Percentiles rank a stretch among this genome's conserved stretches.
These are phyloP conservation scores for Sanghuangporus weigelae DNA, from an alignment of 1,284 basidiomycete species.

Conservation along the genomic window DNA sequence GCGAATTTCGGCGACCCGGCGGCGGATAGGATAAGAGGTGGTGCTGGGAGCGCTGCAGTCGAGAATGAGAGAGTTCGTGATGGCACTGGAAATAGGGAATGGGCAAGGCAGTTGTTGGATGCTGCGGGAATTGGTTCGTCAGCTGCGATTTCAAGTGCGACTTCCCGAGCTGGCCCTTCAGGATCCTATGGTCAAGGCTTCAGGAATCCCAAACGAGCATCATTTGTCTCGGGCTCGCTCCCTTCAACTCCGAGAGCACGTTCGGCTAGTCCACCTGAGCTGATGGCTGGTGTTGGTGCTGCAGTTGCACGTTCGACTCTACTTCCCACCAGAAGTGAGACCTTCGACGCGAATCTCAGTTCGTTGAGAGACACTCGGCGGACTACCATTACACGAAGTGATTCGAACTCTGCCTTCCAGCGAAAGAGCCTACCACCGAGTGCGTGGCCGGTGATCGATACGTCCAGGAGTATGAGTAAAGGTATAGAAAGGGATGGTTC, in stretches of 20 bases:
- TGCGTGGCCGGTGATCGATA: constrained; percentile 4
- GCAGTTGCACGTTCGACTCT: neutral
- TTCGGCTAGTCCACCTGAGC: neutral
- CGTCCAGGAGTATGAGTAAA: constrained; percentile 2
- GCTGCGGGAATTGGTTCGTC: constrained; percentile 5
- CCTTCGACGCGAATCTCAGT: neutral
- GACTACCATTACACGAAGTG: neutral
- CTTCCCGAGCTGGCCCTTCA: neutral
- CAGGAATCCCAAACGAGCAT: neutral
- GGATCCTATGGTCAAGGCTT: neutral
- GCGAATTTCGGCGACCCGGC: neutral
- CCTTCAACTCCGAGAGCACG: neutral
- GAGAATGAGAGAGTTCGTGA: neutral
- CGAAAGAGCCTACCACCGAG: constrained; percentile 7
- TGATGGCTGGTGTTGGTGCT: too few species aligned
- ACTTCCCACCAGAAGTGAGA: neutral
- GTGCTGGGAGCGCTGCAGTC: neutral
- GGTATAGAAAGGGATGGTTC: neutral
- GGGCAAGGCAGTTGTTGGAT: neutral
- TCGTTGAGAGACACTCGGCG: neutral
- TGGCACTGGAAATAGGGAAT: neutral
- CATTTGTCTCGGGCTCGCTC: neutral
- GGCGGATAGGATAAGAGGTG: constrained; percentile 2
- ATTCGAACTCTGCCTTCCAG: neutral
- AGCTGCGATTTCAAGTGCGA: neutral